These are phyloP conservation scores for Penicillium coprophilum DNA, from an alignment of 495 filamentous ascomycete species.

Conservation along the genomic window DNA sequence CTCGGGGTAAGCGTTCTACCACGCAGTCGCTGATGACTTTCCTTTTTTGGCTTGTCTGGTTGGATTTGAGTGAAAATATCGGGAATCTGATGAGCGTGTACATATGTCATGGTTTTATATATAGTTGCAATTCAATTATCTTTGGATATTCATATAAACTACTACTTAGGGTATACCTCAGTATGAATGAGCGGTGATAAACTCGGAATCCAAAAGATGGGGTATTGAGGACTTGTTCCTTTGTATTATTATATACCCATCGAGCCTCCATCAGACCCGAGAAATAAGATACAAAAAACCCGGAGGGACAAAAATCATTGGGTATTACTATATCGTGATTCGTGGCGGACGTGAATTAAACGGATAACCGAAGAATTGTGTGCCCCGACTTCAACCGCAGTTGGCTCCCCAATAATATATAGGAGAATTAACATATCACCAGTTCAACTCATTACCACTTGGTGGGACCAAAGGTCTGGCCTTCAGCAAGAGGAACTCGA, in stretches of 20 bases:
- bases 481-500: constrained; percentile 32
- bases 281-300: neutral
- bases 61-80: constrained; percentile 1
- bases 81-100: constrained; percentile 15
- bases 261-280: neutral
- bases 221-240: neutral
- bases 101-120: neutral
- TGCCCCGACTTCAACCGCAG: too few relatives aligned
- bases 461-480: constrained; percentile 60
- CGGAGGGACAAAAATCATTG: neutral
- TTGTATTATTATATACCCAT: neutral
- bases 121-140: neutral
- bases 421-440: neutral
- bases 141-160: neutral
- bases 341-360: constrained; percentile 3
- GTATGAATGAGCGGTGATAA: too few relatives aligned
- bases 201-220: neutral
- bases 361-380: neutral
- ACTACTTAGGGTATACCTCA: neutral
- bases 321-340: constrained; percentile 1
- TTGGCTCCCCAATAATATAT: neutral
- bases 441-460: constrained; percentile 34
- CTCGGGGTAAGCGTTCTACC: neutral
- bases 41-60: constrained; percentile 6
- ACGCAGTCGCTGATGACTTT: constrained; percentile 20